Percentiles rank a stretch among this genome's conserved stretches.
phyloP scores from a whole-genome alignment of 1,284 basidiomycete species.

The Salmacisia buchloeana region DNA sequence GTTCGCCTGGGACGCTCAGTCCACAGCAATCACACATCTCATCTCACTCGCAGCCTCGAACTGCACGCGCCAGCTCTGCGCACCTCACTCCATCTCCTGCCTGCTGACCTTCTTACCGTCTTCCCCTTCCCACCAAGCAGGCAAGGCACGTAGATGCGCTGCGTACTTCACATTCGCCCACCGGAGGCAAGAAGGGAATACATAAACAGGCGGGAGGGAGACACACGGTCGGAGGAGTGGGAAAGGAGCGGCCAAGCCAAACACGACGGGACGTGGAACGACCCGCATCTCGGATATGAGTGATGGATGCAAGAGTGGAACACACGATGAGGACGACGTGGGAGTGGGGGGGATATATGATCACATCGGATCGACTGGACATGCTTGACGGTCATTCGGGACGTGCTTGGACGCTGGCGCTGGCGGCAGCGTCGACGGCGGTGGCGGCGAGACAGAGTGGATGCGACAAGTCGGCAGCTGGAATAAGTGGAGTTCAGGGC shows the following conservation, averaged over 20 bases:
- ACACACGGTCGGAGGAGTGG: neutral
- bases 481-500: too few relatives aligned
- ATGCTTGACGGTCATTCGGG: neutral
- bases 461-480: too few relatives aligned
- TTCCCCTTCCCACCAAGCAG: too few relatives aligned
- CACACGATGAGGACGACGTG: constrained; percentile 64
- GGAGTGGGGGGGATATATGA: constrained; percentile 60
- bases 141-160: neutral
- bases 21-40: too few relatives aligned
- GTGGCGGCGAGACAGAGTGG: too few relatives aligned
- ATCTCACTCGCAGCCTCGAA: too few relatives aligned
- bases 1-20: constrained; percentile 62
- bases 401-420: constrained; percentile 66
- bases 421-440: too few relatives aligned
- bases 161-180: neutral
- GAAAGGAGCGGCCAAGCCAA: neutral
- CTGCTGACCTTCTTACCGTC: too few relatives aligned
- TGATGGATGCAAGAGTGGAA: constrained; percentile 69
- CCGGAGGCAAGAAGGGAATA: neutral
- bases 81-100: too few relatives aligned
- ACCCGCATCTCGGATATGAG: constrained; percentile 86
- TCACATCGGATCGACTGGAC: constrained; percentile 58
- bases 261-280: too few relatives aligned
- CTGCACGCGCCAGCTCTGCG: too few relatives aligned
- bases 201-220: neutral